These are phyloP conservation scores for Mycena alexandri DNA, from an alignment of 768 basidiomycete genomes.

Conservation along the genomic window DNA sequence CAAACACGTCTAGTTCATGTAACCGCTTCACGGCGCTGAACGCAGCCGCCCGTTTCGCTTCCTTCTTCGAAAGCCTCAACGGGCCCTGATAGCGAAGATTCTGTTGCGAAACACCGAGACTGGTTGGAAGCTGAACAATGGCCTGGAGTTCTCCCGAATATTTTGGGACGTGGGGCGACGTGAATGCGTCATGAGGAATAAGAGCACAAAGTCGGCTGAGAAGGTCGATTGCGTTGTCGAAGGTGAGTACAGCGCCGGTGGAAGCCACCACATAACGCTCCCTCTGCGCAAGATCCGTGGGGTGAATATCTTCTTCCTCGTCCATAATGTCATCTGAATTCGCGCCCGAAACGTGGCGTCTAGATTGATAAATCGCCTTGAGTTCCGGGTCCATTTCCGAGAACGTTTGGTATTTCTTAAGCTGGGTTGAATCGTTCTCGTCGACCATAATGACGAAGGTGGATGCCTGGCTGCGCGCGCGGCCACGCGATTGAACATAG, in stretches of 20 bases:
- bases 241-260: constrained; percentile 85
- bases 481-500: constrained; percentile 91
- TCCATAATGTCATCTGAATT: constrained; percentile 57
- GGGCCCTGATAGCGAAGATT: constrained; percentile 74
- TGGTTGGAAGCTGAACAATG: constrained; percentile 74
- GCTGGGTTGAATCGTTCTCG: constrained; percentile 65
- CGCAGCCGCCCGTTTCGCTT: constrained; percentile 86
- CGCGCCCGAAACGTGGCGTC: constrained; percentile 56
- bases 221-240: constrained; percentile 78
- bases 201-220: constrained; percentile 83
- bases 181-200: constrained; percentile 80
- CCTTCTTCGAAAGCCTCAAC: constrained; percentile 73
- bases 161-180: constrained; percentile 67
- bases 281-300: constrained; percentile 71
- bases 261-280: constrained; percentile 80
- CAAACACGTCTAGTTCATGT: constrained; percentile 79
- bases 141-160: constrained; percentile 72
- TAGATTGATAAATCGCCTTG: constrained; percentile 70
- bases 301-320: constrained; percentile 58
- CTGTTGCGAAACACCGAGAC: constrained; percentile 68
- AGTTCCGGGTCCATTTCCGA: constrained; percentile 74
- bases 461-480: constrained; percentile 82
- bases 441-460: constrained; percentile 88
- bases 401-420: constrained; percentile 71
- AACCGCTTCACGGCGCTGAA: constrained; percentile 82